These are phyloP conservation scores for Ganoderma multipileum DNA, from an alignment of 1,284 basidiomycete genomes.

Conservation along the genomic window DNA sequence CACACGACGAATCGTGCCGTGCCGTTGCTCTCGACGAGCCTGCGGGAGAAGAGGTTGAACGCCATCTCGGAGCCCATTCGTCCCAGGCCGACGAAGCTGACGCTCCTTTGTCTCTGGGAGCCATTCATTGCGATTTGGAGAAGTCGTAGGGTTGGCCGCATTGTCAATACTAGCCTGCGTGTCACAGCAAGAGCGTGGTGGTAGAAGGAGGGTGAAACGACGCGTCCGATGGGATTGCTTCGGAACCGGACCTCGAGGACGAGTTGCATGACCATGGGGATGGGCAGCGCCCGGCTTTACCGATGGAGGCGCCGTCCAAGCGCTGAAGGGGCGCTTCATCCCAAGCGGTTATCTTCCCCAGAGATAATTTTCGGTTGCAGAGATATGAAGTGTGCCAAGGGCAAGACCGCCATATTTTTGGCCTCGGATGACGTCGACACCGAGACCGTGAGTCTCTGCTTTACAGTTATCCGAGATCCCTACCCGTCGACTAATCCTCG, in stretches of 20 bases:
- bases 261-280: not conserved
- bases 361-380: too few species aligned
- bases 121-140: conserved; percentile 33
- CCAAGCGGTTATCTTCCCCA: too few species aligned
- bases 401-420: too few species aligned
- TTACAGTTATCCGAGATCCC: too few species aligned
- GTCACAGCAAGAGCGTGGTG: not conserved
- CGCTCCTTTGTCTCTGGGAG: conserved; percentile 54
- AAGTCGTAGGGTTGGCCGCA: conserved; percentile 35
- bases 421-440: too few species aligned
- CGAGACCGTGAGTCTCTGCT: too few species aligned
- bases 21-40: conserved; percentile 53
- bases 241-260: not conserved
- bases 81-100: conserved; percentile 83
- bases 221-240: not conserved
- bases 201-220: not conserved
- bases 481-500: too few species aligned
- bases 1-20: conserved; percentile 72
- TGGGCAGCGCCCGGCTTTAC: too few species aligned
- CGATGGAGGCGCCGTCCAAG: too few species aligned
- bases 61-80: conserved; percentile 89
- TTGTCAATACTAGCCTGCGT: conserved; percentile 6
- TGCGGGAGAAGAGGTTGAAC: conserved; percentile 79
- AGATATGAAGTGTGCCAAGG: too few species aligned
- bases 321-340: too few species aligned